Base-by-base conservation (phyloP, 83 land plant genomes). In the Picea mariana region DNA sequence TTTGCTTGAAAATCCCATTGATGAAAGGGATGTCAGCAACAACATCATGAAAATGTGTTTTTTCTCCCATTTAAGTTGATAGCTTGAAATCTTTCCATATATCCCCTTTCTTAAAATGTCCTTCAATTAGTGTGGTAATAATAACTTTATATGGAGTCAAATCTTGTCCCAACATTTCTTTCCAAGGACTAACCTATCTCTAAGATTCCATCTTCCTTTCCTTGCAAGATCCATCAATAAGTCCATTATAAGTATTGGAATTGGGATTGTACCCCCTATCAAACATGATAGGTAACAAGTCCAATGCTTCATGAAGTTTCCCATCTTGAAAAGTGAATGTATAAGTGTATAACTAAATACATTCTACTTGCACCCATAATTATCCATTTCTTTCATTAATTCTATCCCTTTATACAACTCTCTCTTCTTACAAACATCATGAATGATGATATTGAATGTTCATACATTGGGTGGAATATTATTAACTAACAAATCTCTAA, bases 321-420 rank as follows among this genome's bases (percentile, higher is more conserved):
- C 97, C 21, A 64, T 88, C 42, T 86, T 82, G 66, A 95, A 92
- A 81, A 85, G 87, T 1, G 95, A 94, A 82, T 91, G 90, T 15
- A 95, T 93, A 75, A 97, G 76, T 26, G 90, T 93, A 79, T 87
- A 97, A 5, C 93, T 83, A 55, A 78, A 88, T 34, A 84, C 85
- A 85, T 89, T 90, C 0, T 98, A 96, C 13, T 80, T 78, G 20
- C 93, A 90, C 23, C 89, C 65, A 75, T 71, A 87, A 27, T 82
- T 87, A 20, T 59, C 81, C 98, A 97, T 97, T 80, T 91, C 82
- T 66, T 85, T 66, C 38, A 97, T 66, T 11, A 97, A 81, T 26
- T 87, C 84, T 47, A 85, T 88, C 3, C 89, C 95, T 63, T 87
- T 81, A 18, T 81, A 26, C 62, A 87, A 78, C 34, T 59, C 75